Percentiles rank a stretch among this genome's conserved stretches.
Evolutionary conservation across 2,329 filamentous ascomycete species (phyloP).

Genomic region (Apiospora rasikravindrae): DNA sequence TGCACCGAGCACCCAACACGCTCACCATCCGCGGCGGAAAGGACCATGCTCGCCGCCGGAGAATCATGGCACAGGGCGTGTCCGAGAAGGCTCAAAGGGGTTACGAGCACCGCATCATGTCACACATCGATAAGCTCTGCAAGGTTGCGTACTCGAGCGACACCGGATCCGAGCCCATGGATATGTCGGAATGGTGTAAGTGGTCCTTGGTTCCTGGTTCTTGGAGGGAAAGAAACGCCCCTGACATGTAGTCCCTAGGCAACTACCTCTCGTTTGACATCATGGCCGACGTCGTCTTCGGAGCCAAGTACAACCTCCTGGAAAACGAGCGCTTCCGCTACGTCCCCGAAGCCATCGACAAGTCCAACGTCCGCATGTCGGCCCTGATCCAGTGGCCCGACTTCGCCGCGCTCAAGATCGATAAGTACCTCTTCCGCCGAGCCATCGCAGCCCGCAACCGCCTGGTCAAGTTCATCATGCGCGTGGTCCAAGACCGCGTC

Average conservation of each 20-base stretch:
- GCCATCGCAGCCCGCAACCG: slow-evolving; percentile 20
- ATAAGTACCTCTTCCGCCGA: slow-evolving; percentile 22
- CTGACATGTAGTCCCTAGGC: slow-evolving; percentile 14
- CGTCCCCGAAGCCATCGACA: slow-evolving; percentile 22
- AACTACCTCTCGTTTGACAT: slow-evolving; percentile 25
- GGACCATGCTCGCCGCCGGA: slow-evolving; percentile 20
- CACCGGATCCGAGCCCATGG: slow-evolving; percentile 18
- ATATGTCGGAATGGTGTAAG: slow-evolving; percentile 25
- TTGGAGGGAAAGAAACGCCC: not conserved
- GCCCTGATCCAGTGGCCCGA: slow-evolving; percentile 22
- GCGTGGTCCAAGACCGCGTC: slow-evolving; percentile 19
- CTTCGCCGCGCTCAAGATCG: slow-evolving; percentile 16
- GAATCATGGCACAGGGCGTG: slow-evolving; percentile 23
- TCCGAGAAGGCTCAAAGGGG: slow-evolving; percentile 19
- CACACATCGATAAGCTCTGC: slow-evolving; percentile 24
- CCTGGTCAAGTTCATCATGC: slow-evolving; percentile 23
- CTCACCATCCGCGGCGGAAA: slow-evolving; percentile 23
- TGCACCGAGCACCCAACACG: slow-evolving; percentile 22
- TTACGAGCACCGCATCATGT: slow-evolving; percentile 21
- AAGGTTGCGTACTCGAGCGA: not conserved
- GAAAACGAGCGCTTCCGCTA: slow-evolving; percentile 21
- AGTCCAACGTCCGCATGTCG: slow-evolving; percentile 24
- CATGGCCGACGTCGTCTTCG: slow-evolving; percentile 24
- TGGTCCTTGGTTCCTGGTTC: not conserved
- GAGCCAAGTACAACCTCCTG: slow-evolving; percentile 22